Base-by-base conservation (phyloP, 2,329 filamentous ascomycete genomes). In the Diaporthe vaccinii region DNA sequence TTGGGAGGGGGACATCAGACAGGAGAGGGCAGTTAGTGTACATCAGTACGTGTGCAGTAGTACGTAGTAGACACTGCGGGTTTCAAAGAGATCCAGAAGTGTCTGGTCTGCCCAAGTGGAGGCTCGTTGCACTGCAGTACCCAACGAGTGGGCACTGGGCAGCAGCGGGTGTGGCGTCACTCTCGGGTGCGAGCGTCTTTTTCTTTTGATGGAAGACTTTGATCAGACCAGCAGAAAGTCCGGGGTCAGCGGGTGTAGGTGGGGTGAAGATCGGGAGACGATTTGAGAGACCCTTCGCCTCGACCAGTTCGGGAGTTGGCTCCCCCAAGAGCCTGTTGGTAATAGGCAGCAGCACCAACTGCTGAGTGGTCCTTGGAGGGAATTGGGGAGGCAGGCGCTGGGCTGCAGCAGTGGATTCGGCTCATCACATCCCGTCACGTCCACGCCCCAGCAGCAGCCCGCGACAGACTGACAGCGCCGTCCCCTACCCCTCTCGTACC, bases 81-180 rank as follows among this genome's bases (percentile, higher is more conserved):
- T 67, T 67, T 49, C 41, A 67, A 49, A 49, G 20, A 51, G n/a
- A 17, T 36, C 15, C 59, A 46, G 31, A 46, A 46, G 59, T 44
- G 17, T 20, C 41, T 44, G 41, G 57, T 59, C 57, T 59, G 31
- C 41, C 41, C 59, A 68, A 68, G 61, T 67, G 41, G 44, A 67
- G 31, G 62, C 22, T 68, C 44, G 62, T 51, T 67, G 12, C 41
- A 67, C 4, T n/a, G 34, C 15, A 57, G 1, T 34, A 39, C 39
- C 59, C 59, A 39, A 44, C 10, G 59, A 28, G 39, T 44, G 39
- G 36, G n/a, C n/a, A 36, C 15, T 34, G 61, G 61, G 61, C 28
- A 9, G 25, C 36, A 25, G 61, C 41, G 61, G 44, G 44, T 36
- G 46, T 68, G 65, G 46, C 65, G 65, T 68, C 46, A 51, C 31